Conservation (phyloP, 2,329 filamentous ascomycete species). For the Calonectria fujianensis region DNA sequence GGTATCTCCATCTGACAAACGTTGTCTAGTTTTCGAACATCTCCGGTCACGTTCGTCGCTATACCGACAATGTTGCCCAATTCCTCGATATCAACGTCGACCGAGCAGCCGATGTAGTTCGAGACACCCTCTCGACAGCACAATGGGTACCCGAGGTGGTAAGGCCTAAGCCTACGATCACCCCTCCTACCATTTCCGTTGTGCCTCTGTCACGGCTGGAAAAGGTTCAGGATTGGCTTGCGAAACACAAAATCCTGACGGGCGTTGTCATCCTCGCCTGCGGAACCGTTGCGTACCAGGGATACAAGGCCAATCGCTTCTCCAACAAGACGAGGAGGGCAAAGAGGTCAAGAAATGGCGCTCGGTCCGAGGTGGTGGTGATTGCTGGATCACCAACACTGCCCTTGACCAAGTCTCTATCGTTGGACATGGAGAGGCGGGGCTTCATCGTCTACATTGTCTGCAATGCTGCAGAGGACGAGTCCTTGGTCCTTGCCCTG, state of each 20-base stretch:
- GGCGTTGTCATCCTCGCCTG: conserved; percentile 82
- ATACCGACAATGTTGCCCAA: conserved; percentile 84
- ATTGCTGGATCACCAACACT: conserved; percentile 92
- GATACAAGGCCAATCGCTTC: conserved; percentile 71
- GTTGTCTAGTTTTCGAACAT: conserved; percentile 70
- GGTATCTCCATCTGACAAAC: conserved; percentile 37
- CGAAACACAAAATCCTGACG: conserved; percentile 82
- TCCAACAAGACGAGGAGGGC: conserved; percentile 83
- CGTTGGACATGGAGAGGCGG: conserved; percentile 89
- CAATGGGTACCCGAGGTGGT: conserved; percentile 84
- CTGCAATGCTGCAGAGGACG: conserved; percentile 89
- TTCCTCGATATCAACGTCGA: conserved; percentile 90
- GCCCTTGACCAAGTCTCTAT: conserved; percentile 87
- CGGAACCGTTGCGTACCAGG: conserved; percentile 77
- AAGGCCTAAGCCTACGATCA: conserved; percentile 73
- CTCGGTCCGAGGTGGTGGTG: conserved; percentile 89
- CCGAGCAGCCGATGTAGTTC: conserved; percentile 80
- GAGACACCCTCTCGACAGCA: conserved; percentile 80
- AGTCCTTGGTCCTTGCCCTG: conserved; percentile 84
- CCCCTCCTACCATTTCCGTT: conserved; percentile 58
- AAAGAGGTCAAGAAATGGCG: conserved; percentile 86
- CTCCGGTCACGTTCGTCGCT: conserved; percentile 79
- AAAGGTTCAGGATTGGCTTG: conserved; percentile 81
- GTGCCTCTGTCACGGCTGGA: conserved; percentile 65
- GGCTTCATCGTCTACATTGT: conserved; percentile 97